phyloP scores from a whole-genome alignment of 345 rosid species.

The Lumnitzera littorea region DNA sequence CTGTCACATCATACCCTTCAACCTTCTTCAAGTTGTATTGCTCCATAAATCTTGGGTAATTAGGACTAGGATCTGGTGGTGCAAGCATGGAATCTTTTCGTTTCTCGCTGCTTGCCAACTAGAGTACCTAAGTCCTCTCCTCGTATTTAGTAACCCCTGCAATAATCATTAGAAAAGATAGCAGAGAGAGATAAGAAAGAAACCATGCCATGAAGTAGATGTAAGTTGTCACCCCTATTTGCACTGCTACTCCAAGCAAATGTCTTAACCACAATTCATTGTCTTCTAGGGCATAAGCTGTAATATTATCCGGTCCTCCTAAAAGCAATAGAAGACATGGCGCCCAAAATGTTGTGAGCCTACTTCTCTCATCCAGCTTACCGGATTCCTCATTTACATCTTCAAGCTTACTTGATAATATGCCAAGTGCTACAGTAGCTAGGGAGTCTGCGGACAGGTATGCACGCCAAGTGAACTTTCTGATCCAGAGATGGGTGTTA shows the following conservation, averaged over 20 bases:
- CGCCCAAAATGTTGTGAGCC: slow-evolving; percentile 25
- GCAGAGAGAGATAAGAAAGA: slow-evolving; percentile 7
- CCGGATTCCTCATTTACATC: not conserved
- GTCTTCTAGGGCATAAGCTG: slow-evolving; percentile 27
- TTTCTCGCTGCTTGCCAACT: slow-evolving; percentile 32
- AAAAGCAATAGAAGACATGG: slow-evolving; percentile 25
- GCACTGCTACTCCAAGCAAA: slow-evolving; percentile 15
- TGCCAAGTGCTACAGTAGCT: slow-evolving; percentile 19
- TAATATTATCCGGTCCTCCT: slow-evolving; percentile 26
- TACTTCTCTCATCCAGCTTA: not conserved
- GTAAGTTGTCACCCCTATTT: slow-evolving; percentile 17
- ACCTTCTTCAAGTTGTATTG: slow-evolving; percentile 8
- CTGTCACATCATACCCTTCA: slow-evolving; percentile 3
- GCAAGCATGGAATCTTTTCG: slow-evolving; percentile 20
- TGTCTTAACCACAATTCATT: slow-evolving; percentile 35
- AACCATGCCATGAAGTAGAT: slow-evolving; percentile 24
- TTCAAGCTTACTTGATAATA: slow-evolving; percentile 13
- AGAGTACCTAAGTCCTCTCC: slow-evolving; percentile 34
- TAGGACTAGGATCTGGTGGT: slow-evolving; percentile 19
- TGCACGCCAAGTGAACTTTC: slow-evolving; percentile 13
- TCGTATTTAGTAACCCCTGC: slow-evolving; percentile 34
- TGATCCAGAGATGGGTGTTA: not conserved
- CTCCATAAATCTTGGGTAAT: slow-evolving; percentile 16
- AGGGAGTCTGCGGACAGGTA: slow-evolving; percentile 24
- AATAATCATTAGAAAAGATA: slow-evolving; percentile 22